Percentiles rank a stretch among this genome's conserved stretches.
Evolutionary conservation across 306 rosid genomes (phyloP).

Genomic region (Herpetospermum pedunculosum): DNA sequence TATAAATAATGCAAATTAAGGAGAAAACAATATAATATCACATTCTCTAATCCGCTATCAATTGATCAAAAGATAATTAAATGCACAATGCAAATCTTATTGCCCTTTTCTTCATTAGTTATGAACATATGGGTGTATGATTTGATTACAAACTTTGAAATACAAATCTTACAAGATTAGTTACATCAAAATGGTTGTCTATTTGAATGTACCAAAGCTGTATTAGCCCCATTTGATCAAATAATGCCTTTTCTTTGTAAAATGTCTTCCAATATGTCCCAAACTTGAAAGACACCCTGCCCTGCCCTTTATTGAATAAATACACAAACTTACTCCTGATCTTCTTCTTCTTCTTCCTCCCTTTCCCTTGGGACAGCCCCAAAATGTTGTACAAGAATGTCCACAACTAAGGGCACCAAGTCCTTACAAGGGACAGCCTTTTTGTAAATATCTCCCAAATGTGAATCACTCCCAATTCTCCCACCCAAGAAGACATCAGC

Average conservation of each 20-base stretch:
- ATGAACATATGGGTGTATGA: constrained; percentile 5
- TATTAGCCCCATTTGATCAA: neutral
- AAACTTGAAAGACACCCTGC: neutral
- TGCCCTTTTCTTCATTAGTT: neutral
- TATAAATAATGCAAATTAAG: too few relatives aligned
- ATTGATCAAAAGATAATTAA: neutral
- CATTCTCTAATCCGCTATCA: too few relatives aligned
- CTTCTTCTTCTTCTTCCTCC: constrained; percentile 44
- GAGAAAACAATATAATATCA: too few relatives aligned
- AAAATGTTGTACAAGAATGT: constrained; percentile 54
- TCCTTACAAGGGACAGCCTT: constrained; percentile 90
- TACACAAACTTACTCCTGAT: constrained; percentile 31
- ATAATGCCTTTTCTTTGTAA: neutral
- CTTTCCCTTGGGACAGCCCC: constrained; percentile 73
- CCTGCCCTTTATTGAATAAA: too few relatives aligned
- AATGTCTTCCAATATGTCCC: neutral
- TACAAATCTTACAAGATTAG: neutral
- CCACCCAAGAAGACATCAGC: constrained; percentile 82
- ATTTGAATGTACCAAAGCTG: neutral
- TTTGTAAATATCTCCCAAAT: constrained; percentile 62
- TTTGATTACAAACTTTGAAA: neutral
- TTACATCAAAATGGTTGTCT: neutral
- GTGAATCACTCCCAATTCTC: constrained; percentile 90
- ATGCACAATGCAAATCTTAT: neutral
- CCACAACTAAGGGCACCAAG: constrained; percentile 71